Percentiles rank a stretch among this genome's conserved stretches.
These are phyloP conservation scores for Aspergillus bombycis DNA, from an alignment of 2,329 filamentous ascomycete genomes.

Conservation along the genomic window DNA sequence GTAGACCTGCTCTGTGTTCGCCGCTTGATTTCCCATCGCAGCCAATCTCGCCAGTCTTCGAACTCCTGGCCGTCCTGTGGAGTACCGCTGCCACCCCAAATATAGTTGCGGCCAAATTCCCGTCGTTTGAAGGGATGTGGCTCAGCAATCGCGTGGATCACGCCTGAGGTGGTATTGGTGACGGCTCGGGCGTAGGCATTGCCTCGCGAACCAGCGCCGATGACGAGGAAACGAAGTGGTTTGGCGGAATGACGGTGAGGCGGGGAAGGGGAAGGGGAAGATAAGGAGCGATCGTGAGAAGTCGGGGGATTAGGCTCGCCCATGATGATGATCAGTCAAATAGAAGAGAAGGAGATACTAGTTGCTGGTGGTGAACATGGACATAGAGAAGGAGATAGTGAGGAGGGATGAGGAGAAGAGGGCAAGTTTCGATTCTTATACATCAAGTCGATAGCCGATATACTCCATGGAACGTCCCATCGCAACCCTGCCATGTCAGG, in stretches of 20 bases:
- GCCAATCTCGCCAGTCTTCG: slow-evolving; percentile 71
- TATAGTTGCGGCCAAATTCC: slow-evolving; percentile 69
- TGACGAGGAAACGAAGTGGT: slow-evolving; percentile 69
- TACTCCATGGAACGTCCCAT: background rate
- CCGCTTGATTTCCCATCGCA: slow-evolving; percentile 70
- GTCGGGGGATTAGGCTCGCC: background rate
- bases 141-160: slow-evolving; percentile 79
- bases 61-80: slow-evolving; percentile 70
- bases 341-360: background rate
- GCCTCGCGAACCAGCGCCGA: slow-evolving; percentile 82
- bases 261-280: background rate
- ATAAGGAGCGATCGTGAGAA: background rate
- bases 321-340: background rate
- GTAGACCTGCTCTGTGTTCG: slow-evolving; percentile 45
- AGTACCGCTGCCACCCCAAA: slow-evolving; percentile 62
- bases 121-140: slow-evolving; percentile 76
- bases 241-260: slow-evolving; percentile 9
- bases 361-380: too few species aligned
- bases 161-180: slow-evolving; percentile 64
- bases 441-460: background rate
- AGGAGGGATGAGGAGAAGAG: background rate
- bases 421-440: background rate
- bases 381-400: background rate
- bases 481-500: background rate
- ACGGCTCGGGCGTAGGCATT: slow-evolving; percentile 73